A percentile compares a stretch with the other conserved stretches of the same genome.
phyloP scores from a whole-genome alignment of 441 rosid genomes.

The Populus hybrid region DNA sequence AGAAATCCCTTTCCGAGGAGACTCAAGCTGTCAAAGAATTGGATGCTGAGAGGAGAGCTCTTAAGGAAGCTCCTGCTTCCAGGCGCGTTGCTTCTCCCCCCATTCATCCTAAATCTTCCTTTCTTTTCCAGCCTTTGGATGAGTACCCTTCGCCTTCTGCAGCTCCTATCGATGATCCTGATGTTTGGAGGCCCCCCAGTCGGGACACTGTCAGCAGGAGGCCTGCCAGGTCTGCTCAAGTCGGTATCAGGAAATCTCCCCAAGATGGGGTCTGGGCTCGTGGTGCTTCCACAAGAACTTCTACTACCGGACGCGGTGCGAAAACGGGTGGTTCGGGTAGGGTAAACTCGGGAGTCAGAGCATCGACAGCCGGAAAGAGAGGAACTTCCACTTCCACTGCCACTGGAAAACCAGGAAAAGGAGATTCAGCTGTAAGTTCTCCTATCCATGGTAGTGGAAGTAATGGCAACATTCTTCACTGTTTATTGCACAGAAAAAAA shows the following conservation, averaged over 20 bases:
- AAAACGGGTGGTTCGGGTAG: conserved; percentile 60
- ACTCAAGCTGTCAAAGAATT: conserved; percentile 86
- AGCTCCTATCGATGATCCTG: conserved; percentile 91
- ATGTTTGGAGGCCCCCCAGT: conserved; percentile 99
- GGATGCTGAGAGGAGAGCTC: conserved; percentile 90
- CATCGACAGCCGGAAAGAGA: conserved; percentile 79
- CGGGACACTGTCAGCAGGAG: conserved; percentile 72
- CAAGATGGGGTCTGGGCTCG: conserved; percentile 96
- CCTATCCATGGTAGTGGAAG: not conserved
- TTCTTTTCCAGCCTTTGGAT: conserved; percentile 92
- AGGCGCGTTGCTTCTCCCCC: conserved; percentile 89
- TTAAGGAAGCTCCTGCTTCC: conserved; percentile 66
- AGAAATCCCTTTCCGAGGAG: conserved; percentile 93
- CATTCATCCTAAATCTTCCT: conserved; percentile 74
- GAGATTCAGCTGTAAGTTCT: conserved; percentile 68
- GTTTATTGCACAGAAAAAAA: not conserved
- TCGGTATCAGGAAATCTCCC: conserved; percentile 80
- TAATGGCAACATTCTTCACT: not conserved
- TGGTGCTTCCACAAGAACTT: conserved; percentile 58
- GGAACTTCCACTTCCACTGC: conserved; percentile 33
- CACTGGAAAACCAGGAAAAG: conserved; percentile 67
- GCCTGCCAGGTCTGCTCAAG: conserved; percentile 76
- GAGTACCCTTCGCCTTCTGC: conserved; percentile 93
- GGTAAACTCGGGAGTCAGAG: conserved; percentile 57
- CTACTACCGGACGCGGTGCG: conserved; percentile 67